These are phyloP conservation scores for Candida sphagnicola DNA, from an alignment of 805 yeast genomes.

Conservation along the genomic window DNA sequence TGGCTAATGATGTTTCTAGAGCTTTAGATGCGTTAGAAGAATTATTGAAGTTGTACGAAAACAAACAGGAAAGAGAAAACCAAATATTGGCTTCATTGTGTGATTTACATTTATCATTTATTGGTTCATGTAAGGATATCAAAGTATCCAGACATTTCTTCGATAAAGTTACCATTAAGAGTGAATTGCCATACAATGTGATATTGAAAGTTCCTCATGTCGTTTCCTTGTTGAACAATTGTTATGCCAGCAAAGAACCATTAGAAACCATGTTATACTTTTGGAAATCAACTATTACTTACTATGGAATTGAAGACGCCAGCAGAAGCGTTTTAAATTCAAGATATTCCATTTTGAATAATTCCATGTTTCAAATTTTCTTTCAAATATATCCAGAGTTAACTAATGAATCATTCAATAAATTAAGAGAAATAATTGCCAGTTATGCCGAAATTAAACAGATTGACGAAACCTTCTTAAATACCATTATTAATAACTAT, in stretches of 20 bases:
- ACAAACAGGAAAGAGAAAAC: conserved; percentile 9
- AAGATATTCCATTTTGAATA: conserved; percentile 68
- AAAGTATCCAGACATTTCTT: conserved; percentile 70
- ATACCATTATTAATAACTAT: conserved; percentile 65
- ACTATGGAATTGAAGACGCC: conserved; percentile 41
- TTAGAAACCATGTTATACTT: conserved; percentile 55
- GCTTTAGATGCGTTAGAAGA: conserved; percentile 64
- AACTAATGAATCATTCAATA: conserved; percentile 51
- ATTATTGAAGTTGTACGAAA: conserved; percentile 50
- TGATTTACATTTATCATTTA: conserved; percentile 72
- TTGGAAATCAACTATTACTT: conserved; percentile 60
- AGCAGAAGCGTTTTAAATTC: conserved; percentile 56
- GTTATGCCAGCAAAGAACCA: conserved; percentile 53
- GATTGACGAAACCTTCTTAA: conserved; percentile 78
- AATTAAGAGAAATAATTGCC: conserved; percentile 53
- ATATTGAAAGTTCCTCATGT: conserved; percentile 72
- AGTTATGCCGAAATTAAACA: conserved; percentile 53
- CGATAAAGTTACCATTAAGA: conserved; percentile 56
- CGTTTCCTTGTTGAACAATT: conserved; percentile 57
- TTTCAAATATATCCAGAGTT: conserved; percentile 53
- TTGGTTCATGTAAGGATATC: conserved; percentile 73
- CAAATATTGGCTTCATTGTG: conserved; percentile 51
- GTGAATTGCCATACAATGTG: conserved; percentile 69
- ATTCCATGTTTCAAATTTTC: conserved; percentile 63
- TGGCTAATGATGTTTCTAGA: conserved; percentile 58